Evolutionary conservation across 768 basidiomycete species (phyloP).

Genomic region (Psilocybe sp.): DNA sequence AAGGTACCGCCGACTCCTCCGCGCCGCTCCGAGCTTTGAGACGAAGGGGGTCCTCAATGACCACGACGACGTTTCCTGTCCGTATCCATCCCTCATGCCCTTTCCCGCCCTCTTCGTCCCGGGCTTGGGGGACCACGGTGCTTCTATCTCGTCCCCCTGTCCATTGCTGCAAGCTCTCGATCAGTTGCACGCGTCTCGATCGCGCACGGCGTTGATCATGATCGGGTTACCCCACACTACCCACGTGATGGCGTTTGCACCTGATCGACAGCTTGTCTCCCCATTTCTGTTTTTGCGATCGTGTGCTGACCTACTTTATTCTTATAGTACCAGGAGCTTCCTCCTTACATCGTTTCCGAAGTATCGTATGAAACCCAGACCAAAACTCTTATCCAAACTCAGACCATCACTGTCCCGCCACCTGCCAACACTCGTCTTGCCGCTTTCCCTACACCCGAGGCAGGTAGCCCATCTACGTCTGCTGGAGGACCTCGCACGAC

Average conservation of each 20-base stretch:
- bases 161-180: slow-evolving; percentile 36
- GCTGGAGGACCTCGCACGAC: slow-evolving; percentile 74
- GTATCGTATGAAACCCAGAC: slow-evolving; percentile 55
- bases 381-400: slow-evolving; percentile 62
- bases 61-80: slow-evolving; percentile 56
- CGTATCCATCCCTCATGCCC: slow-evolving; percentile 59
- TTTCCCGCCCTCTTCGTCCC: slow-evolving; percentile 68
- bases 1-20: slow-evolving; percentile 87
- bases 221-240: slow-evolving; percentile 30
- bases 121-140: slow-evolving; percentile 88
- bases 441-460: slow-evolving; percentile 69
- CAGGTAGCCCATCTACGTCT: slow-evolving; percentile 51
- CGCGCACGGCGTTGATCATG: slow-evolving; percentile 26
- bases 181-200: slow-evolving; percentile 37
- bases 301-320: slow-evolving; percentile 30
- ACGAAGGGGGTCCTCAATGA: slow-evolving; percentile 75
- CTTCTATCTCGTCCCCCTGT: slow-evolving; percentile 75
- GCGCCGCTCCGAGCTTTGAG: slow-evolving; percentile 92
- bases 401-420: slow-evolving; percentile 68
- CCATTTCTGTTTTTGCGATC: slow-evolving; percentile 12
- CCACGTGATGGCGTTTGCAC: slow-evolving; percentile 41
- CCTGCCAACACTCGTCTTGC: slow-evolving; percentile 79
- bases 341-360: slow-evolving; percentile 43
- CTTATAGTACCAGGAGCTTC: slow-evolving; percentile 44
- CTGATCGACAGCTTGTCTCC: slow-evolving; percentile 33